These are phyloP conservation scores for Trifolium dubium DNA, from an alignment of 306 rosid species.

Conservation along the genomic window DNA sequence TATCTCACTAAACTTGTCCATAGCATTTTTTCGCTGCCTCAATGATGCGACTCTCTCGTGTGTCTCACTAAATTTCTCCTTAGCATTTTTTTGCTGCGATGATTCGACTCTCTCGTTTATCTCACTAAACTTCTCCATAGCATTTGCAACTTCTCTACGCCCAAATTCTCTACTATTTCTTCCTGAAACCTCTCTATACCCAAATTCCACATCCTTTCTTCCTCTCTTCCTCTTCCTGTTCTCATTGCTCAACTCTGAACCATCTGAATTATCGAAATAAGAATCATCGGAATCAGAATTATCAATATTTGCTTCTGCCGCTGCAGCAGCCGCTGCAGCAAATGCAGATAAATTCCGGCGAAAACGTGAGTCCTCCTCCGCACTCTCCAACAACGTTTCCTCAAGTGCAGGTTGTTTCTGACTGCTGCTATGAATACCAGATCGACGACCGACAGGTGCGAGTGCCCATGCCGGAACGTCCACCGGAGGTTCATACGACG, in stretches of 20 bases:
- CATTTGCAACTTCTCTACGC: slow-evolving; percentile 44
- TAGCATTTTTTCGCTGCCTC: neutral
- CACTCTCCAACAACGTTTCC: neutral
- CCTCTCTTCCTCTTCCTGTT: slow-evolving; percentile 28
- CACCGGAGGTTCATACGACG: slow-evolving; percentile 23
- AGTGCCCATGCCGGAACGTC: slow-evolving; percentile 50
- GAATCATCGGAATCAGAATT: slow-evolving; percentile 37
- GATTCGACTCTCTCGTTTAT: too few species aligned
- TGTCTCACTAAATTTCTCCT: slow-evolving; percentile 54
- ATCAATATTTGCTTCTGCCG: slow-evolving; percentile 43
- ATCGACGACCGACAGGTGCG: slow-evolving; percentile 67
- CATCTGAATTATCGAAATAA: neutral
- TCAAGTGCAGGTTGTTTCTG: slow-evolving; percentile 47
- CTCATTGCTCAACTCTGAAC: slow-evolving; percentile 36
- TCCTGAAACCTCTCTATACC: slow-evolving; percentile 54
- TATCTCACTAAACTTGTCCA: slow-evolving; percentile 12
- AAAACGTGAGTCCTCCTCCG: slow-evolving; percentile 35
- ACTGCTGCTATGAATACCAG: slow-evolving; percentile 6
- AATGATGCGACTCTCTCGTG: slow-evolving; percentile 58
- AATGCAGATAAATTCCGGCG: slow-evolving; percentile 55
- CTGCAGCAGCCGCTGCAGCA: slow-evolving; percentile 51
- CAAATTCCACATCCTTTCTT: slow-evolving; percentile 37
- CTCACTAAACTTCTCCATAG: too few species aligned
- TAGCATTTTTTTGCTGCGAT: too few species aligned
- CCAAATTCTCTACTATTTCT: slow-evolving; percentile 22